Conservation (phyloP, 768 basidiomycete genomes). For the Pleurotus citrinopileatus region DNA sequence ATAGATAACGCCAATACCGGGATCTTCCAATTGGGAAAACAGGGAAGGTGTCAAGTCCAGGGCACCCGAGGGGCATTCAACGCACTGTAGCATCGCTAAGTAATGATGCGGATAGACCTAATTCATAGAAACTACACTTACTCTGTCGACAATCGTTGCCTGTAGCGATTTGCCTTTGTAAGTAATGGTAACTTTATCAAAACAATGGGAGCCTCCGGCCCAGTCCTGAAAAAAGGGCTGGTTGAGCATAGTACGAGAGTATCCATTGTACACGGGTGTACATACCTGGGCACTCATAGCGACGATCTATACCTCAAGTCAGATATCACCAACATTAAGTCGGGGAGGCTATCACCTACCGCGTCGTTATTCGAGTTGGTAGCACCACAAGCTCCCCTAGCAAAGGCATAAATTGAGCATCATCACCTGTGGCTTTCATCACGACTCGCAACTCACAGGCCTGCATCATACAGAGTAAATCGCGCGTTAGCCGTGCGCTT, state of each 20-base stretch:
- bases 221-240: constrained; percentile 30
- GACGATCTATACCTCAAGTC: constrained; percentile 33
- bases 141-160: constrained; percentile 44
- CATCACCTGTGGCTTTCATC: background rate
- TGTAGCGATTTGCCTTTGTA: constrained; percentile 31
- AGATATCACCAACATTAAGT: background rate
- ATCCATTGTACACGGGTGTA: too few relatives aligned
- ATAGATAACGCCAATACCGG: constrained; percentile 29
- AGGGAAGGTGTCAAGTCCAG: constrained; percentile 47
- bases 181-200: constrained; percentile 40
- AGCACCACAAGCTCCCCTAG: constrained; percentile 42
- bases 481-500: constrained; percentile 17
- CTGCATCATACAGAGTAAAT: constrained; percentile 25
- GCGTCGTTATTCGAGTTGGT: constrained; percentile 24
- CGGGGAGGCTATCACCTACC: constrained; percentile 22
- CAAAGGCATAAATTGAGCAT: background rate
- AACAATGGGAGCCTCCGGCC: constrained; percentile 38
- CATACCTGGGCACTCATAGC: constrained; percentile 39
- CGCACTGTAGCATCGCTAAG: constrained; percentile 29
- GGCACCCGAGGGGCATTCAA: constrained; percentile 32
- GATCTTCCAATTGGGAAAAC: constrained; percentile 37
- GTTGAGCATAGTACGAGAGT: background rate
- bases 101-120: background rate
- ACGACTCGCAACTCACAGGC: constrained; percentile 20
- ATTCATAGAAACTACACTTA: constrained; percentile 16